Percentiles rank a stretch among this genome's conserved stretches.
These are phyloP conservation scores for Zelonia costaricensis DNA, from an alignment of 208 protist genomes.

Conservation along the genomic window DNA sequence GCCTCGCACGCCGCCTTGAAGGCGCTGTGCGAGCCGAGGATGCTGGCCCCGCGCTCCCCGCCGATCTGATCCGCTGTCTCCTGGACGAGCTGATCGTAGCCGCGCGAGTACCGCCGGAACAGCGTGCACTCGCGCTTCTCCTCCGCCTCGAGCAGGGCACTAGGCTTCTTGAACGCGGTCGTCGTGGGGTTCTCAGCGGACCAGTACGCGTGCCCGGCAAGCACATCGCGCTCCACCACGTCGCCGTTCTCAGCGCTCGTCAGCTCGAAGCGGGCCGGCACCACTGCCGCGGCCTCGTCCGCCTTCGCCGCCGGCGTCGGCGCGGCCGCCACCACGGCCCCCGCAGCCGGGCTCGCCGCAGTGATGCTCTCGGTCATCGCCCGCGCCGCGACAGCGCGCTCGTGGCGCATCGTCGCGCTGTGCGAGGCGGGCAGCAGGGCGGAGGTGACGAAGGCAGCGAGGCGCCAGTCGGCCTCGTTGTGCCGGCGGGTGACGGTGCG, in stretches of 20 bases:
- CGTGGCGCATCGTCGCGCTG: not conserved
- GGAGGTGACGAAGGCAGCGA: conserved; percentile 14
- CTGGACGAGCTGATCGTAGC: conserved; percentile 32
- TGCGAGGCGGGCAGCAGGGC: conserved; percentile 10
- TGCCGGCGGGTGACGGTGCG: not conserved
- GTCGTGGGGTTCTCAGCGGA: conserved; percentile 15
- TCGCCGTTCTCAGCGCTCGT: conserved; percentile 49
- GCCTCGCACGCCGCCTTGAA: conserved; percentile 22
- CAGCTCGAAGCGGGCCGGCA: conserved; percentile 36
- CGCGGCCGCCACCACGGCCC: not conserved
- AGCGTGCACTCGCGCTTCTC: conserved; percentile 30
- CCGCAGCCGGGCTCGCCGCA: not conserved
- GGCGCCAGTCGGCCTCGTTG: conserved; percentile 4
- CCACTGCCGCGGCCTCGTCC: not conserved
- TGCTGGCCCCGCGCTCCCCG: conserved; percentile 20
- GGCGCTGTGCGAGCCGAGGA: conserved; percentile 14
- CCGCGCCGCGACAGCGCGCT: not conserved
- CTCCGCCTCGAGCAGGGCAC: conserved; percentile 43
- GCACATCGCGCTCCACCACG: conserved; percentile 36
- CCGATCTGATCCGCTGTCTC: conserved; percentile 21
- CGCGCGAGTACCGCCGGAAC: conserved; percentile 49
- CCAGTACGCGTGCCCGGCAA: conserved; percentile 34
- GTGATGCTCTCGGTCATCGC: not conserved
- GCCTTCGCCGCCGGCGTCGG: not conserved
- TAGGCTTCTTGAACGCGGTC: conserved; percentile 26